These are phyloP conservation scores for Auricularia heimuer DNA, from an alignment of 768 basidiomycete genomes.

Conservation along the genomic window DNA sequence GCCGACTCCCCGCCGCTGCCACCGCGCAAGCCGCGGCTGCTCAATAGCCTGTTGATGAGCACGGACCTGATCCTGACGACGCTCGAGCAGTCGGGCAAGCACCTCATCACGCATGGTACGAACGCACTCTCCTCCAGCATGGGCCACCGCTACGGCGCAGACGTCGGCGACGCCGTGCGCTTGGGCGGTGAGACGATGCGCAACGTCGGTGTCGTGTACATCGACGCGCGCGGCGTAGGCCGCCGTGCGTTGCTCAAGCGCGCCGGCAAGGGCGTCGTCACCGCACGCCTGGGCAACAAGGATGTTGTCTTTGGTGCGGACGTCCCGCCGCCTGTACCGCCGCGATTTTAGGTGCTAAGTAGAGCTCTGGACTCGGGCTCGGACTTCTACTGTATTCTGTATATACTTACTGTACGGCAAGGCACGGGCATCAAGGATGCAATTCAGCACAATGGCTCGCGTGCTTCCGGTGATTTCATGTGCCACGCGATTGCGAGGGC, in stretches of 20 bases:
- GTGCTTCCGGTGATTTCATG: too few species aligned
- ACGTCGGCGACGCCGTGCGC: slow-evolving; percentile 49
- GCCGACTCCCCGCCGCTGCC: slow-evolving; percentile 6
- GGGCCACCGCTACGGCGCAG: slow-evolving; percentile 56
- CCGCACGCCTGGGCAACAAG: slow-evolving; percentile 26
- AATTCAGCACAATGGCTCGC: too few species aligned
- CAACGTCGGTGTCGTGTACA: slow-evolving; percentile 68
- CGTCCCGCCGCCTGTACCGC: neutral
- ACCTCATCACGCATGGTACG: slow-evolving; percentile 41
- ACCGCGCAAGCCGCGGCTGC: slow-evolving; percentile 11
- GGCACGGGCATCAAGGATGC: too few species aligned
- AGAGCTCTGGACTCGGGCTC: neutral
- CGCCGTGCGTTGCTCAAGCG: slow-evolving; percentile 57
- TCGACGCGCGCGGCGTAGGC: slow-evolving; percentile 66
- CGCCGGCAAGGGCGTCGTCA: slow-evolving; percentile 49
- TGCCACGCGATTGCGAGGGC: too few species aligned
- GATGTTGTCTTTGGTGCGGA: slow-evolving; percentile 10
- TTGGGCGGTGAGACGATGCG: slow-evolving; percentile 54
- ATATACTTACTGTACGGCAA: too few species aligned
- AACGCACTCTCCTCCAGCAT: slow-evolving; percentile 39
- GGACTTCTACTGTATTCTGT: too few species aligned
- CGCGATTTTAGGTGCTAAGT: neutral
- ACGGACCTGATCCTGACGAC: slow-evolving; percentile 60
- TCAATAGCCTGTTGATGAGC: slow-evolving; percentile 44
- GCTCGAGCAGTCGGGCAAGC: slow-evolving; percentile 47